Evolutionary conservation across 2,329 filamentous ascomycete species (phyloP), one percentile per base, ranked within the genome.

Genomic region (Geosmithia putterillii): DNA sequence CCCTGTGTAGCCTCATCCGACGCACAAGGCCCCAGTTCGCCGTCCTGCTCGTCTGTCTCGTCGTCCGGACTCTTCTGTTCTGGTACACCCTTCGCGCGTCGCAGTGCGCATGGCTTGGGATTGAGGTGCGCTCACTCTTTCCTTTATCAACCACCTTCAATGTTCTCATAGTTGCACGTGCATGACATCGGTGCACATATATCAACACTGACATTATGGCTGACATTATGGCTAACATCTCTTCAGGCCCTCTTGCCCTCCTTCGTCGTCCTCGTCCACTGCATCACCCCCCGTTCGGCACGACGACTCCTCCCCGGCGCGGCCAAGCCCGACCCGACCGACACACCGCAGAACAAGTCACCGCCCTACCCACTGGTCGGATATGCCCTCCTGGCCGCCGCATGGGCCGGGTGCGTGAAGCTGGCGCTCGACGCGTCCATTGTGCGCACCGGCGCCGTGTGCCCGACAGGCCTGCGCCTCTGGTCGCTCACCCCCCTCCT

Each of bases 231-330:
- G n/a, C n/a, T n/a, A n/a, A n/a, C n/a, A n/a, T n/a, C 21, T 23
- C 10, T 19, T 10, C n/a, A 62, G 60, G 50, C 56, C 5, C 57
- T 62, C 42, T 51, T 63, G 7, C 61, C 47, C 1, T 15, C 47
- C 5, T 28, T 45, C n/a, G 23, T 21, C 7, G 37, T 47, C 3
- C 7, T 46, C 7, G 12, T 18, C 28, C n/a, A 40, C 28, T 23
- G 4, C 20, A 35, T n/a, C 5, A 12, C n/a, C 56, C 3, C 51
- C 55, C 9, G 23, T 5, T 14, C 19, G 38, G 19, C 38, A 28
- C 21, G 25, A 17, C 32, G 21, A 6, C 34, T 41, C 7, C 25
- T 41, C 7, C 25, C 22, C 9, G 28, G 17, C 14, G 20, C 38
- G 18, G n/a, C n/a, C n/a, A 41, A 41, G 15, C 37, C 35, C 42